Evolutionary conservation across 306 rosid genomes (phyloP), one percentile per base, ranked within the genome.

Genomic region (Lithocarpus polystachyus): DNA sequence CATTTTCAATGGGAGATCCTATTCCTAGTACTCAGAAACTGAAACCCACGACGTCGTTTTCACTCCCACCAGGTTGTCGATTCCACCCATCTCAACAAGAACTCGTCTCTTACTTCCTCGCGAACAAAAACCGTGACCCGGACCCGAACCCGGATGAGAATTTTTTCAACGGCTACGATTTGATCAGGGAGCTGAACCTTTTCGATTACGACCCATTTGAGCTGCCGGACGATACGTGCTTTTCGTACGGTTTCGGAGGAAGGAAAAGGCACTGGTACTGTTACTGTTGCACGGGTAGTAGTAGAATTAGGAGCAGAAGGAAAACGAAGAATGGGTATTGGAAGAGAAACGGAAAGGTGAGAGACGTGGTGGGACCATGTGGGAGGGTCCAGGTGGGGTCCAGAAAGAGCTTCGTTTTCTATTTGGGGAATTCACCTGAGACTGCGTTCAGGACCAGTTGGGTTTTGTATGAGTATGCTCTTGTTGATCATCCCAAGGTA

Each of bases 41-140:
- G 45, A 40, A 40, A 33, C 75, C 53, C 17, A 48, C 83, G 61
- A 9, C 70, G 73, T 73, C 80, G 79, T 75, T 57, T 53, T 35
- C 77, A 7, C 90, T 87, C 22, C 86, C 89, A 1, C 93, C 94
- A 6, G 96, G 97, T 31, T 82, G 79, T 74, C 79, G 83, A 68
- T 90, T 92, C 72, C 35, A 60, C 82, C 97, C 97, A 2, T 90
- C 96, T 14, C 86, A 89, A 15, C 90, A 85, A 78, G 85, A 88
- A 81, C 87, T 92, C 17, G 85, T 92, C 71, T 4, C 79, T 40
- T 68, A 84, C 82, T 92, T 88, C 81, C 80, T 92, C 72, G 20
- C 80, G 37, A 80, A 51, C 74, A 89, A 90, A 80, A 89, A 85
- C 84, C 13, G 15, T 14, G 11, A 67, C 35, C 52, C 60, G 9